Base-by-base conservation (phyloP, 2,329 filamentous ascomycete genomes). In the Pseudogymnoascus pannorum region DNA sequence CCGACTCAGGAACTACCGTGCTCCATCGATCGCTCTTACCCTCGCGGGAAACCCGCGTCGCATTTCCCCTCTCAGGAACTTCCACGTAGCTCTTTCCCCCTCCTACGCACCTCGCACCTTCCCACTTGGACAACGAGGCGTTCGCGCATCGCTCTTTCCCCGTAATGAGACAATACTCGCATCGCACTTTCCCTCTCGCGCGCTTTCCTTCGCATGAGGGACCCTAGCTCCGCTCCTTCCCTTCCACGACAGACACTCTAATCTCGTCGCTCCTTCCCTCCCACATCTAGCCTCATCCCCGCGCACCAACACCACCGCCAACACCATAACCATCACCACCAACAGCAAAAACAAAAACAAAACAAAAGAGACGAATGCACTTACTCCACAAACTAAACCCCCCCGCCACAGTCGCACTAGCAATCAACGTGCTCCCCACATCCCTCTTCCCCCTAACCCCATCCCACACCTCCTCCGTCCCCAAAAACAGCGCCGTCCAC, bases 401-500 rank as follows among this genome's bases (percentile, higher is more conserved):
- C 2, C 93, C 93, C 0, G 92, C 91, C 35, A 94, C 87, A 0
- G 89, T 88, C 72, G 96, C 77, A 54, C 90, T 92, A 24, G 94
- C 92, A 62, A 92, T 80, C 5, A 91, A 84, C 0, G 90, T 96
- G 66, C 88, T 93, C 68, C 91, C 72, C 69, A 92, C 86, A 74
- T 97, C 93, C 72, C 86, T 84, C 61, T 80, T 79, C 44, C 83
- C 82, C 58, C 86, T 80, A 66, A 86, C 87, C 5, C 86, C 80
- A 75, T 97, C 92, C 58, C 96, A 87, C 61, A 89, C 87, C 73
- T 93, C 89, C 77, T 97, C 94, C 57, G 94, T 84, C 5, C 86
- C 79, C 69, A 96, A 87, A 70, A 96, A 94, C 58, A 88, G 77
- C 16, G 84, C 81, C 2, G 85, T 89, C 83, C 92, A 92, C 51